Evolutionary conservation across 495 filamentous ascomycete genomes (phyloP).

Genomic region (Aspergillus wentii): DNA sequence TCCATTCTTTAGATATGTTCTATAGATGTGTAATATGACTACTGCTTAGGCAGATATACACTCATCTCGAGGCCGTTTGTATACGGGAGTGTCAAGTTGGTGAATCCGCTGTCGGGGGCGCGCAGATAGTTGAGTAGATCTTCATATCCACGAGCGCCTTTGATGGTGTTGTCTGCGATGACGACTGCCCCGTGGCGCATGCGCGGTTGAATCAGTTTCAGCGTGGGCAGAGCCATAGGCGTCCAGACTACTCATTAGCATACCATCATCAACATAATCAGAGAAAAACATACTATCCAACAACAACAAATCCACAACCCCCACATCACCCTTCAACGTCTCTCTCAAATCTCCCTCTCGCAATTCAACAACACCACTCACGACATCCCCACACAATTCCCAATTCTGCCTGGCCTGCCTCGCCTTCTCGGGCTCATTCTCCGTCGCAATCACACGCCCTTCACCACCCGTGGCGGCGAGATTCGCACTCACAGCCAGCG

Average conservation of each 20-base stretch:
- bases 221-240: conserved; percentile 43
- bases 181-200: conserved; percentile 44
- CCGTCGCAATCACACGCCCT: conserved; percentile 51
- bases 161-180: conserved; percentile 45
- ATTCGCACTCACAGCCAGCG: conserved; percentile 43
- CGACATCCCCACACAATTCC: conserved; percentile 34
- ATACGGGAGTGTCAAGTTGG: not conserved
- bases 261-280: conserved; percentile 2
- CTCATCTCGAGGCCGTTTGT: not conserved
- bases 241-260: conserved; percentile 48
- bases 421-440: conserved; percentile 50
- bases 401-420: conserved; percentile 41
- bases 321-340: conserved; percentile 39
- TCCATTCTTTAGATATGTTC: conserved; percentile 65
- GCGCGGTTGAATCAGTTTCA: conserved; percentile 40
- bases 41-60: not conserved
- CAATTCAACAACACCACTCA: conserved; percentile 46
- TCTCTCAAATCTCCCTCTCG: conserved; percentile 50
- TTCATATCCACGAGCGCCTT: conserved; percentile 24
- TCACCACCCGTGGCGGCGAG: conserved; percentile 4
- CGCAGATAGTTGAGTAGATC: conserved; percentile 29
- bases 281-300: conserved; percentile 47
- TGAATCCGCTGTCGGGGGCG: conserved; percentile 12
- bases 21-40: no score
- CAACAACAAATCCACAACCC: conserved; percentile 48